A percentile compares a stretch with the other conserved stretches of the same genome.
Evolutionary conservation across 768 basidiomycete species (phyloP).

Genomic region (Phlebiopsis flavidoalba): DNA sequence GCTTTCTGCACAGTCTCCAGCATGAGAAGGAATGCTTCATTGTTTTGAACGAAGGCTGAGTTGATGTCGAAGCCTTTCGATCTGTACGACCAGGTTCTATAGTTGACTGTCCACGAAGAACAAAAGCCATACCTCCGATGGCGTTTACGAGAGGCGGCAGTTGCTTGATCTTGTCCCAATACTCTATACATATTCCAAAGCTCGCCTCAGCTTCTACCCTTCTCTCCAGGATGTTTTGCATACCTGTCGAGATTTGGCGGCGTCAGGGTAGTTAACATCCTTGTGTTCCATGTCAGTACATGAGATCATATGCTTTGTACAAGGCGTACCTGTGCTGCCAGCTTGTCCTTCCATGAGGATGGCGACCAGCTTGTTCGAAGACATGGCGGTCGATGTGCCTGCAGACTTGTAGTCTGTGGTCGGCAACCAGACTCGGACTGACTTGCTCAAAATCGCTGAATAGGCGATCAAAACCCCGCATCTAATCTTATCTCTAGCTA

Average conservation of each 20-base stretch:
- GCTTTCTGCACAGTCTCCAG: slow-evolving; percentile 97
- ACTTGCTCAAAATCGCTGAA: not conserved
- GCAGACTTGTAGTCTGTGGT: not conserved
- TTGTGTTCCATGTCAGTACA: slow-evolving; percentile 21
- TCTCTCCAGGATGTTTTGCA: slow-evolving; percentile 12
- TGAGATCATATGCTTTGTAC: not conserved
- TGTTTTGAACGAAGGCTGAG: slow-evolving; percentile 73
- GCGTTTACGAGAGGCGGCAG: slow-evolving; percentile 91
- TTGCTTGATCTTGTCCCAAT: slow-evolving; percentile 64
- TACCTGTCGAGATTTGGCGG: slow-evolving; percentile 54
- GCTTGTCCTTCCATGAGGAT: slow-evolving; percentile 74
- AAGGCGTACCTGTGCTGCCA: slow-evolving; percentile 64
- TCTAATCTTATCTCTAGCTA: not conserved
- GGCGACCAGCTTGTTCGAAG: slow-evolving; percentile 52
- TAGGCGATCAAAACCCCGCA: not conserved
- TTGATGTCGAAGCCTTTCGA: slow-evolving; percentile 79
- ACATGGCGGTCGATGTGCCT: not conserved
- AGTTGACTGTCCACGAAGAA: not conserved
- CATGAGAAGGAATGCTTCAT: slow-evolving; percentile 90
- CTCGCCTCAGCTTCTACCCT: not conserved
- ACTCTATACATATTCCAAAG: slow-evolving; percentile 41
- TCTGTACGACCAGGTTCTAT: slow-evolving; percentile 33
- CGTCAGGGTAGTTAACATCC: slow-evolving; percentile 71
- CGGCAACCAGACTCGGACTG: not conserved
- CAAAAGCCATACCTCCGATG: slow-evolving; percentile 67